Conservation (phyloP, 345 rosid species). For the Reutealis trisperma region DNA sequence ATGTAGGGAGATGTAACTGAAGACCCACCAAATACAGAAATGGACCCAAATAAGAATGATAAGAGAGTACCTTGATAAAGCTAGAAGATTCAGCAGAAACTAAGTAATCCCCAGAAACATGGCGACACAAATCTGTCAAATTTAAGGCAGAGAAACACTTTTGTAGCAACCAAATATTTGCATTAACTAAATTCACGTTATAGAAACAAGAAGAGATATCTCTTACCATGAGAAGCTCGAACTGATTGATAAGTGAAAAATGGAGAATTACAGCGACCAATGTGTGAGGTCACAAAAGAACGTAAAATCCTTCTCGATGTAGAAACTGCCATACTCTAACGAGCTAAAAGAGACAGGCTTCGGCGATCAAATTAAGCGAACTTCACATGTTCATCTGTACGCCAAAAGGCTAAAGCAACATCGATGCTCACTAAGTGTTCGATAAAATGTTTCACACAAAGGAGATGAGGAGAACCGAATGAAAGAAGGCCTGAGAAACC, state of each 20-base stretch:
- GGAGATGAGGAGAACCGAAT: no score
- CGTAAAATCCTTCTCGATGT: conserved; percentile 39
- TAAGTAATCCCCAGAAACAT: conserved; percentile 19
- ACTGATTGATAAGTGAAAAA: conserved; percentile 9
- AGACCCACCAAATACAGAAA: background rate
- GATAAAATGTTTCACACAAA: no score
- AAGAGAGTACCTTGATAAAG: conserved; percentile 28
- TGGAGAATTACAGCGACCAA: conserved; percentile 19
- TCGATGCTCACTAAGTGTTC: no score
- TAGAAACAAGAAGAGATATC: background rate
- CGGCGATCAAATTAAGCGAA: background rate
- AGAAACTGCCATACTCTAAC: conserved; percentile 46
- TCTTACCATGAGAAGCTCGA: conserved; percentile 26
- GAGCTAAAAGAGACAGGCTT: background rate
- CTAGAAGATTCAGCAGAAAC: conserved; percentile 18
- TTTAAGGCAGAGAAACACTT: background rate
- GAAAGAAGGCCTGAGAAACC: no score
- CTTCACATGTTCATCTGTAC: conserved; percentile 11
- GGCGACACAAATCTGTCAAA: conserved; percentile 14
- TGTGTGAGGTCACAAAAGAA: conserved; percentile 35
- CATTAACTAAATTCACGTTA: background rate
- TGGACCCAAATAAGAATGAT: no score
- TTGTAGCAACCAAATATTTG: background rate
- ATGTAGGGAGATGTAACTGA: no score
- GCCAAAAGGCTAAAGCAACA: background rate